Evolutionary conservation across 2,329 filamentous ascomycete genomes (phyloP).

Genomic region (Phoma herbarum): DNA sequence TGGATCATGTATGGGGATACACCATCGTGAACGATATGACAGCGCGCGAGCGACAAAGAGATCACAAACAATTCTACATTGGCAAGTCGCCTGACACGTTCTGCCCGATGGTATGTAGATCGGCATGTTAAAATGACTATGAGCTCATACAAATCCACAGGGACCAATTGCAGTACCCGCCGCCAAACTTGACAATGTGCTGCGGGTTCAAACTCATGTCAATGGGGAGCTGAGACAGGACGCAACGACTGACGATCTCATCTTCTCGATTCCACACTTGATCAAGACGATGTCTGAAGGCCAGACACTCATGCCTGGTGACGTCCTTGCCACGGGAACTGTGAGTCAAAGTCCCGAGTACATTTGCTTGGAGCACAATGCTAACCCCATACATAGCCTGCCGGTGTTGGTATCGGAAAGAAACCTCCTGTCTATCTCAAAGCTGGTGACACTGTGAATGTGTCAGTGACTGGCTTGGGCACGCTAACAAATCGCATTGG

Average conservation of each 20-base stretch:
- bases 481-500: background rate
- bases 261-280: background rate
- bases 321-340: background rate
- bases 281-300: background rate
- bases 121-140: background rate
- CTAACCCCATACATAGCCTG: background rate
- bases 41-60: conserved; percentile 36
- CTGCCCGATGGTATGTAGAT: background rate
- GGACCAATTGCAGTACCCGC: background rate
- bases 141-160: background rate
- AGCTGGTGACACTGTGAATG: background rate
- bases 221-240: background rate
- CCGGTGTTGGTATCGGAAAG: background rate
- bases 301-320: background rate
- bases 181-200: background rate
- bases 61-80: conserved; percentile 68
- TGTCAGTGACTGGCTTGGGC: background rate
- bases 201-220: background rate
- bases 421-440: background rate
- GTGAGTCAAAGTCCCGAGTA: background rate
- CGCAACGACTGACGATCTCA: background rate
- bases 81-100: conserved; percentile 53
- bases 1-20: conserved; percentile 64
- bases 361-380: background rate
- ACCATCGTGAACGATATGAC: conserved; percentile 59